Conservation (phyloP, 208 protist genomes). For the Borovskyia barvae region DNA sequence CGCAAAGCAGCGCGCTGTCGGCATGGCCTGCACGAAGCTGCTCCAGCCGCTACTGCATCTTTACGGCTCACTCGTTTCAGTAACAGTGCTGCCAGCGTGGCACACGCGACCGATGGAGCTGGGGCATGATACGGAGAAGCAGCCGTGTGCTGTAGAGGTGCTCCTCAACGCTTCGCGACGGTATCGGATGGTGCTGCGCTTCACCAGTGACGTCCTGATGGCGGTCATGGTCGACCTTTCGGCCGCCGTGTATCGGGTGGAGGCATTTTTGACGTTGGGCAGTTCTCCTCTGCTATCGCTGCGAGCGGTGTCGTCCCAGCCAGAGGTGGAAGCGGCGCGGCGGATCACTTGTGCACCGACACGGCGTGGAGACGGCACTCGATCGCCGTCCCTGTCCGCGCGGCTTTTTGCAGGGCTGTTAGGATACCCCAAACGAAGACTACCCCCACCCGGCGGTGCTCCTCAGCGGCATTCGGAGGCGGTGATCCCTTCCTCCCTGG, state of each 20-base stretch:
- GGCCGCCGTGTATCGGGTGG: constrained; percentile 39
- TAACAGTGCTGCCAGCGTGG: constrained; percentile 65
- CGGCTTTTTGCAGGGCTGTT: constrained; percentile 50
- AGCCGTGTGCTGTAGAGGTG: constrained; percentile 42
- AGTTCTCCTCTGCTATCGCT: constrained; percentile 38
- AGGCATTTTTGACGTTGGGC: constrained; percentile 70
- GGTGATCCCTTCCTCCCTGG: constrained; percentile 3
- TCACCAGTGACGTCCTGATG: constrained; percentile 51
- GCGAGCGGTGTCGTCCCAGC: constrained; percentile 21
- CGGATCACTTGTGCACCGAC: too few species aligned
- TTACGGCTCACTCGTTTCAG: constrained; percentile 41
- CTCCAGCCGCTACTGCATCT: constrained; percentile 50
- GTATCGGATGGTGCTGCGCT: constrained; percentile 68
- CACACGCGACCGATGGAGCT: constrained; percentile 52
- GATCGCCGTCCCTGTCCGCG: too few species aligned
- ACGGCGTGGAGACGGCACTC: too few species aligned
- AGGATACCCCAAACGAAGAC: constrained; percentile 3
- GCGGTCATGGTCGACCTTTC: constrained; percentile 71
- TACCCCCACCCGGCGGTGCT: background rate
- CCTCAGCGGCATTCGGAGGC: background rate
- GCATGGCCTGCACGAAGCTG: constrained; percentile 33
- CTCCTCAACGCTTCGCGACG: constrained; percentile 38
- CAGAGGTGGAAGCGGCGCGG: constrained; percentile 9
- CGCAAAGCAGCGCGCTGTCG: constrained; percentile 48
- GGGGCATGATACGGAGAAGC: constrained; percentile 40